phyloP scores from a whole-genome alignment of 2,329 filamentous ascomycete species.

The Beauveria medogensis region DNA sequence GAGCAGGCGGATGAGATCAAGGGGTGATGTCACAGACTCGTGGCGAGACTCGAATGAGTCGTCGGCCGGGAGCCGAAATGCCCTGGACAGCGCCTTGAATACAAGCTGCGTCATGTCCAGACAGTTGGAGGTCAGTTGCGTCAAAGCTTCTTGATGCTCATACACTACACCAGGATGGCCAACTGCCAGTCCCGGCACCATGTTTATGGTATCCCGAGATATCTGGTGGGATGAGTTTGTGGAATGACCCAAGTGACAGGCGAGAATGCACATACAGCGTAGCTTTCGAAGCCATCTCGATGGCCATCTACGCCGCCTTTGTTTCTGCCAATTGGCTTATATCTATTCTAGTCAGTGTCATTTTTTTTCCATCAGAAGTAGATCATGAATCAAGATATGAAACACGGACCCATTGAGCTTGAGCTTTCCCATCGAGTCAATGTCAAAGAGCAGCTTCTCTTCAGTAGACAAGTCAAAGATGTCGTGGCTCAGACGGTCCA shows the following conservation, averaged over 20 bases:
- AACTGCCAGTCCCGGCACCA: neutral
- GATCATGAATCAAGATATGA: no score
- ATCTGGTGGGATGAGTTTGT: neutral
- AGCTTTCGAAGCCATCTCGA: constrained; percentile 3
- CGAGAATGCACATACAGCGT: neutral
- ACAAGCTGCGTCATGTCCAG: neutral
- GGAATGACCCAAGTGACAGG: no score
- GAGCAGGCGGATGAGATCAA: neutral
- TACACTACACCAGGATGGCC: neutral
- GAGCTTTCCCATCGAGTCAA: neutral
- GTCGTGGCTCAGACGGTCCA: neutral
- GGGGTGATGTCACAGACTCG: neutral
- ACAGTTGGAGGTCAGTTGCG: neutral
- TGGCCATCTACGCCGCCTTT: neutral
- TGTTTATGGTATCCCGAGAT: neutral
- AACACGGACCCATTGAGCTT: neutral
- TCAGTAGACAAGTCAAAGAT: neutral
- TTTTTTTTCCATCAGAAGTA: no score
- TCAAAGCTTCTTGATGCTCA: neutral
- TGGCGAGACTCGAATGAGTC: neutral
- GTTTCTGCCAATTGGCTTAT: neutral
- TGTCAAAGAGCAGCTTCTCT: neutral
- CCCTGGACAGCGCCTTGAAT: neutral
- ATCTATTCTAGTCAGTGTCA: neutral
- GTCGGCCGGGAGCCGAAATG: neutral